phyloP scores from a whole-genome alignment of 164 flowering plant genomes.

The Saururus chinensis region DNA sequence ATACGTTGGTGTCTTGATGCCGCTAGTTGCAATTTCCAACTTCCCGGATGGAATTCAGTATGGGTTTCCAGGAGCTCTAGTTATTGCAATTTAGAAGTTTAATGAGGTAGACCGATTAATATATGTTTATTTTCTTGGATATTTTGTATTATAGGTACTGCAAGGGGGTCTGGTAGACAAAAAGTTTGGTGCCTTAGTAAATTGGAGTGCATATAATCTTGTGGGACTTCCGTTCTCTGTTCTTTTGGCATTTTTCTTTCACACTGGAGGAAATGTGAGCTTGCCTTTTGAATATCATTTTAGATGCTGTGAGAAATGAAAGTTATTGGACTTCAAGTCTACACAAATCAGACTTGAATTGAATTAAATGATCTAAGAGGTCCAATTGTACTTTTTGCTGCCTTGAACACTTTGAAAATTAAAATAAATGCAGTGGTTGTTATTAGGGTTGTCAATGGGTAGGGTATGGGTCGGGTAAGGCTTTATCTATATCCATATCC shows the following conservation, averaged over 20 bases:
- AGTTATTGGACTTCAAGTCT: too few relatives aligned
- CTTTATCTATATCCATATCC: too few relatives aligned
- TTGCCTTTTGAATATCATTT: too few relatives aligned
- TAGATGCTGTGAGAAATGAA: too few relatives aligned
- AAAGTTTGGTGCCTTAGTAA: constrained; percentile 60
- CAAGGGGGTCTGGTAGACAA: constrained; percentile 84
- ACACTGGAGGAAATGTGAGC: constrained; percentile 52
- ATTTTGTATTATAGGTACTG: constrained; percentile 28
- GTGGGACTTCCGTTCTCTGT: constrained; percentile 53
- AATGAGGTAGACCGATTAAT: not conserved
- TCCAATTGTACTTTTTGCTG: not conserved
- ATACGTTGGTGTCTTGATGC: constrained; percentile 29
- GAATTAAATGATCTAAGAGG: too few relatives aligned
- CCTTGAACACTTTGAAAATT: not conserved
- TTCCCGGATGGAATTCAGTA: constrained; percentile 42
- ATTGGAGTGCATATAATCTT: constrained; percentile 58
- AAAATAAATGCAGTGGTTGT: too few relatives aligned
- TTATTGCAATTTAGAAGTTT: not conserved
- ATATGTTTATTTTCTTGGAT: not conserved
- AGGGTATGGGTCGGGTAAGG: too few relatives aligned
- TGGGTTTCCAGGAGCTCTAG: constrained; percentile 27
- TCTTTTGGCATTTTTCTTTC: constrained; percentile 42
- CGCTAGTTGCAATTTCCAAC: constrained; percentile 29
- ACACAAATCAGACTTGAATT: too few relatives aligned
- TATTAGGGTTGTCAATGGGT: too few relatives aligned